phyloP scores from a whole-genome alignment of 208 protist species.

The Leishmania gerbilli region DNA sequence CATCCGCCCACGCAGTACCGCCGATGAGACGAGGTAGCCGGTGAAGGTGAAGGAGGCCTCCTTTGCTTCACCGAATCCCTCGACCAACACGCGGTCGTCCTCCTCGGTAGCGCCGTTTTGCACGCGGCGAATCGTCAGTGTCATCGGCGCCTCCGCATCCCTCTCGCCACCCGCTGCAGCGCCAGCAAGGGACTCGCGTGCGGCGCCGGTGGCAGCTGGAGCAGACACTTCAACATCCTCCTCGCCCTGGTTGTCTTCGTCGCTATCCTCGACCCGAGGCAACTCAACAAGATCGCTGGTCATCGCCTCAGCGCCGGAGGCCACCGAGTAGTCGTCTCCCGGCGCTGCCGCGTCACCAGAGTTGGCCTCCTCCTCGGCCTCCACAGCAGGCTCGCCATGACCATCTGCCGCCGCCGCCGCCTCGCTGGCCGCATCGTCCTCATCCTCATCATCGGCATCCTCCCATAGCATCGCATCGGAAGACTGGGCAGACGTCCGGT shows the following conservation, averaged over 20 bases:
- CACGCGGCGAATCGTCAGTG: slow-evolving; percentile 10
- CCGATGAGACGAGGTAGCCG: slow-evolving; percentile 38
- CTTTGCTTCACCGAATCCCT: slow-evolving; percentile 51
- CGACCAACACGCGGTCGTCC: slow-evolving; percentile 21
- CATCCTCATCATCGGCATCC: slow-evolving; percentile 32
- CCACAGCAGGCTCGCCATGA: background rate
- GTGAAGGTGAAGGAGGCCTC: slow-evolving; percentile 59
- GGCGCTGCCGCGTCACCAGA: background rate
- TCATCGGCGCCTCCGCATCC: slow-evolving; percentile 12
- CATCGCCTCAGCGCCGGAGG: background rate
- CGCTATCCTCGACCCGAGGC: background rate
- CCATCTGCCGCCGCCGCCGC: background rate
- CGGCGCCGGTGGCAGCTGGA: background rate
- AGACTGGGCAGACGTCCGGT: slow-evolving; percentile 18
- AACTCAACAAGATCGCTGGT: background rate
- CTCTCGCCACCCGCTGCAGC: background rate
- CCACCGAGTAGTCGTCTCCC: background rate
- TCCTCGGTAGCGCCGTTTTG: background rate
- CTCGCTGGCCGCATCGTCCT: slow-evolving; percentile 1
- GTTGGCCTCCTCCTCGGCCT: background rate
- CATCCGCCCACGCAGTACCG: slow-evolving; percentile 51
- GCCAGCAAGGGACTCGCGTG: background rate
- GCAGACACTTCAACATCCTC: background rate
- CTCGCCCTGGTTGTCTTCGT: background rate
- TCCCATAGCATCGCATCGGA: slow-evolving; percentile 25